Conservation (phyloP, 163 green algal species). For the Scenedesmus sp. region DNA sequence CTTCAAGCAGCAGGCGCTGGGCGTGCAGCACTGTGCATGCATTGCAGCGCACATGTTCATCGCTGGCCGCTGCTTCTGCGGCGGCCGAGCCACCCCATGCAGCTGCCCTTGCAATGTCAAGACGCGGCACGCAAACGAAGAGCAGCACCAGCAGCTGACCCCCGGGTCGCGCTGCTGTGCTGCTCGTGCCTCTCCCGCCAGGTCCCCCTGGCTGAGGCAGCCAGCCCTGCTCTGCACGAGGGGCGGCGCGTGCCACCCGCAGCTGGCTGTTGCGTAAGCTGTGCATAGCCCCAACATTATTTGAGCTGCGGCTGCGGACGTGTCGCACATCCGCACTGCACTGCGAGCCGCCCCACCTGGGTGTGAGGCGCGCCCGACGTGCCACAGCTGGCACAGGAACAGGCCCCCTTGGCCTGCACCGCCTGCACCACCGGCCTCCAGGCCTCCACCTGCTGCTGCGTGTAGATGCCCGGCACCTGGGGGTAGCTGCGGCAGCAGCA, state of each 20-base stretch:
- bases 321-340: neutral
- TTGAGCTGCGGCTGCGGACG: too few relatives aligned
- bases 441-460: conserved; percentile 76
- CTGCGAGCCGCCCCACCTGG: neutral
- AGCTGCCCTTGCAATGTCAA: too few relatives aligned
- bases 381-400: conserved; percentile 89
- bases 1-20: too few relatives aligned
- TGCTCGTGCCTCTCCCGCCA: neutral
- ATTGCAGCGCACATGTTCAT: neutral
- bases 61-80: too few relatives aligned
- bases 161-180: neutral
- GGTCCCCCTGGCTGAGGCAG: neutral
- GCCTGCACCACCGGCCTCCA: conserved; percentile 85
- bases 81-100: too few relatives aligned
- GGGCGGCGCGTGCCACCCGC: too few relatives aligned
- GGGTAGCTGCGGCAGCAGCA: conserved; percentile 61
- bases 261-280: too few relatives aligned
- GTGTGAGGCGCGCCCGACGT: conserved; percentile 72
- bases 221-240: too few relatives aligned
- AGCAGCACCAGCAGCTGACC: neutral
- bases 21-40: neutral
- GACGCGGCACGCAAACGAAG: too few relatives aligned
- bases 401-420: conserved; percentile 79
- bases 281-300: too few relatives aligned
- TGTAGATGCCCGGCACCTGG: conserved; percentile 78